Base-by-base conservation (phyloP, 2,329 filamentous ascomycete genomes). In the Leptographium radiaticola region DNA sequence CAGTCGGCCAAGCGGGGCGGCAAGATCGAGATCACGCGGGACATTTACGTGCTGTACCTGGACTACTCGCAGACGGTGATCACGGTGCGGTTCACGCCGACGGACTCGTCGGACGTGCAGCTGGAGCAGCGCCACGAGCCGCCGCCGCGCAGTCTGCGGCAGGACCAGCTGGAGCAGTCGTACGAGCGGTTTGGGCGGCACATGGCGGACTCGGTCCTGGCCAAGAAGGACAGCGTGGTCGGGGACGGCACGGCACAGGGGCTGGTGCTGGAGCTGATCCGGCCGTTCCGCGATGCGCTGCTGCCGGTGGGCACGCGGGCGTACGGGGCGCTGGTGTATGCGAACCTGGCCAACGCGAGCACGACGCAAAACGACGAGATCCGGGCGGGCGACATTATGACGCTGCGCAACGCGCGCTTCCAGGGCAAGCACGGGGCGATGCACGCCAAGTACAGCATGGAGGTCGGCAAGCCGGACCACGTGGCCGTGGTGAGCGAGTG, bases 31-130 rank as follows among this genome's bases (percentile, higher is more conserved):
- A 73, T 95, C 20, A 87, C 84, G 8, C 90, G 90, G 59, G 83
- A 90, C 56, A 76, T 96, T 44, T 93, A 86, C 61, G 74, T 97
- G n/a, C 71, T 98, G 10, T 98, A 88, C 71, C 84, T 89, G 63
- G 93, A 98, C 70, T 98, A 98, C 68, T 96, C 90, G 18, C 93
- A 97, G 66, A 97, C 91, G 0, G 76, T 94, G 59, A 79, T 98
- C 62, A 89, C 84, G 0, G 86, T 84, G 18, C 83, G 77, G 51
- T 97, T 86, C 66, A 87, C 95, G 65, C 55, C 83, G 1, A 79
- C 82, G 52, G 49, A 54, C 49, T 74, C 83, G 1, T 73, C 79
- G 2, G 84, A 91, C 62, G 85, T 84, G 12, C 73, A 80, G 38
- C 68, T 97, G 8, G 87, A 94, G 62, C 93, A 98, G 68, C 82